phyloP scores from a whole-genome alignment of 202 grass and related monocot genomes.

The Carex arenaria region DNA sequence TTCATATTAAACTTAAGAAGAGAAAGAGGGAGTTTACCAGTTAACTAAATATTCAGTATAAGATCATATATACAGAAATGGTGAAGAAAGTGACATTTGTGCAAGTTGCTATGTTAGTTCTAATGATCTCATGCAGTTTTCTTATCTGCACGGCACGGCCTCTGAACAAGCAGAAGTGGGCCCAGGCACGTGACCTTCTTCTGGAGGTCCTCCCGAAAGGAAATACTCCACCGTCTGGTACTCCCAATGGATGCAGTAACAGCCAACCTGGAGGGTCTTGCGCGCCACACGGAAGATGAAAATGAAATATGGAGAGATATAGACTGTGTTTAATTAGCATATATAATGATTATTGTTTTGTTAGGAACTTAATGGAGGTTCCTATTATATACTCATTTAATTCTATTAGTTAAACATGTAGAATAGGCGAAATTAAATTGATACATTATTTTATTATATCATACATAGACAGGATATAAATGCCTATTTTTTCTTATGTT shows the following conservation, averaged over 20 bases:
- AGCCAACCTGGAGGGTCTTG: background rate
- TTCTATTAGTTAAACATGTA: background rate
- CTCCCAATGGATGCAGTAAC: too few relatives aligned
- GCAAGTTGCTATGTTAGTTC: conserved; percentile 4
- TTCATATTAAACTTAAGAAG: too few relatives aligned
- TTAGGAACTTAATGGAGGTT: background rate
- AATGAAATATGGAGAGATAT: background rate
- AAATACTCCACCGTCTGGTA: background rate
- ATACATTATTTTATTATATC: too few relatives aligned
- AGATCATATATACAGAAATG: background rate
- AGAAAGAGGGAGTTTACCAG: background rate
- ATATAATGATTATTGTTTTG: background rate
- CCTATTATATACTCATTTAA: background rate
- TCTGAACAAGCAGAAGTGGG: background rate
- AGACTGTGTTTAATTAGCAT: background rate
- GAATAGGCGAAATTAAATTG: background rate
- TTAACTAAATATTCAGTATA: too few relatives aligned
- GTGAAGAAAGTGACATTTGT: background rate
- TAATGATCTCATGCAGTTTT: background rate
- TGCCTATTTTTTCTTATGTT: too few relatives aligned
- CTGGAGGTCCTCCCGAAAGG: background rate
- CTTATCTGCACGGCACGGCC: background rate
- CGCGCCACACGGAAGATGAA: background rate
- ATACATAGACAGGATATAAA: too few relatives aligned
- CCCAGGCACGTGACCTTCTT: background rate